phyloP scores from a whole-genome alignment of 805 yeast species.

The Nakazawaea anatomiae region DNA sequence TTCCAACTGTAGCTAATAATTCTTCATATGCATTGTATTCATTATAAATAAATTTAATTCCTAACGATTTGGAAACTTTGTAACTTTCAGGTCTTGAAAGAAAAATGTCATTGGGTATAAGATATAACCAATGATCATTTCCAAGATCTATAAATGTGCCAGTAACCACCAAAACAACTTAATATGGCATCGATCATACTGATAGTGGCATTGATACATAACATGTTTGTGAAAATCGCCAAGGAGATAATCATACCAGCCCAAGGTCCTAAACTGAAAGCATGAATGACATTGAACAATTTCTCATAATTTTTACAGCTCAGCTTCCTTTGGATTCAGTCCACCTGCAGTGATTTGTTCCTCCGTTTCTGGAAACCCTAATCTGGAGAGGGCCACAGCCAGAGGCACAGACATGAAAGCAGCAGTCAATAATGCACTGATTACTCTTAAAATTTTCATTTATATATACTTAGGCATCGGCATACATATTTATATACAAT shows the following conservation, averaged over 20 bases:
- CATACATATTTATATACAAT: too few species aligned
- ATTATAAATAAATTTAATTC: slow-evolving; percentile 54
- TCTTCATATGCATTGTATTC: slow-evolving; percentile 49
- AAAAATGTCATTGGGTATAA: slow-evolving; percentile 57
- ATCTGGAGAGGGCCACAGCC: slow-evolving; percentile 52
- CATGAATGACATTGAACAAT: slow-evolving; percentile 33
- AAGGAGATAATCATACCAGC: slow-evolving; percentile 53
- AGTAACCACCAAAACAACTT: slow-evolving; percentile 56
- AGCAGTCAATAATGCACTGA: slow-evolving; percentile 58
- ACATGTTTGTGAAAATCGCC: slow-evolving; percentile 49
- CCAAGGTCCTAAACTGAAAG: slow-evolving; percentile 42
- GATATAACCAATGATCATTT: slow-evolving; percentile 50
- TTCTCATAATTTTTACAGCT: slow-evolving; percentile 28
- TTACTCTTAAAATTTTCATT: too few species aligned
- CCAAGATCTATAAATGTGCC: slow-evolving; percentile 51
- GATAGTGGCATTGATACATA: slow-evolving; percentile 58
- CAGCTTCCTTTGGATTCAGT: slow-evolving; percentile 34
- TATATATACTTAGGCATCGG: too few species aligned
- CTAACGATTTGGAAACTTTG: slow-evolving; percentile 46
- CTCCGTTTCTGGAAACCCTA: slow-evolving; percentile 58
- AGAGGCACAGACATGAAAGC: slow-evolving; percentile 70
- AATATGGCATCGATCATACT: slow-evolving; percentile 49
- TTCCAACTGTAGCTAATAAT: slow-evolving; percentile 26
- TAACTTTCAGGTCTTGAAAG: slow-evolving; percentile 45
- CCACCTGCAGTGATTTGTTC: slow-evolving; percentile 44